Evolutionary conservation across 2,329 filamentous ascomycete genomes (phyloP), one percentile per base, ranked within the genome.

Genomic region (Drechslerella stenobrocha): DNA sequence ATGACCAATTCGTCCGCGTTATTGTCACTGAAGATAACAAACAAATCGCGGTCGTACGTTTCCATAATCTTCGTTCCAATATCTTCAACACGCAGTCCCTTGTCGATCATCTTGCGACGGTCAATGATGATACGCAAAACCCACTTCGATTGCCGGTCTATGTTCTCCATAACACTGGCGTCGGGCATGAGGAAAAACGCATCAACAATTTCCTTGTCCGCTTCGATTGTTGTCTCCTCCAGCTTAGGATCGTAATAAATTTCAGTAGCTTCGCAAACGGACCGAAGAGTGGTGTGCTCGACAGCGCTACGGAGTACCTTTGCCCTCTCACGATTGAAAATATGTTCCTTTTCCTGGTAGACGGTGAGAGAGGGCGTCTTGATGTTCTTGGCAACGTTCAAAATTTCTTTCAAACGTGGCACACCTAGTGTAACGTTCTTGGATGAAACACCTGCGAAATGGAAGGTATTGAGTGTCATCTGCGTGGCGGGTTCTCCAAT

Each of bases 361-460:
- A 98, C 90, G 69, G 88, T 87, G 92, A 98, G 97, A 52, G 90
- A 91, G 1, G 93, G 93, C 0, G 93, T 98, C 82, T 97, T 98
- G 81, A 98, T 96, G 78, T 97, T 95, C 73, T 88, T 91, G 0
- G 95, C 93, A 64, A 98, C 86, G 77, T 98, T 98, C 61, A 98
- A 82, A 84, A 98, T 98, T 80, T 98, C 93, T 83, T 98, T 98
- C 50, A 98, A 84, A 85, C 93, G 92, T 42, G 93, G 93, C 42
- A 98, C 93, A 90, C 93, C 93, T 48, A 98, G 86, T 0, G 93
- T 98, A 57, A 98, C 92, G 82, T 98, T 98, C 87, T 98, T 98
- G 22, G 92, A 96, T 34, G 95, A 96, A 69, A 98, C 90, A 96
- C 93, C 93, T 77, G 93, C 91, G 77, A 98, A 98, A 82, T 98